Evolutionary conservation across 2,329 filamentous ascomycete genomes (phyloP).

Genomic region (Eutypella sp.): DNA sequence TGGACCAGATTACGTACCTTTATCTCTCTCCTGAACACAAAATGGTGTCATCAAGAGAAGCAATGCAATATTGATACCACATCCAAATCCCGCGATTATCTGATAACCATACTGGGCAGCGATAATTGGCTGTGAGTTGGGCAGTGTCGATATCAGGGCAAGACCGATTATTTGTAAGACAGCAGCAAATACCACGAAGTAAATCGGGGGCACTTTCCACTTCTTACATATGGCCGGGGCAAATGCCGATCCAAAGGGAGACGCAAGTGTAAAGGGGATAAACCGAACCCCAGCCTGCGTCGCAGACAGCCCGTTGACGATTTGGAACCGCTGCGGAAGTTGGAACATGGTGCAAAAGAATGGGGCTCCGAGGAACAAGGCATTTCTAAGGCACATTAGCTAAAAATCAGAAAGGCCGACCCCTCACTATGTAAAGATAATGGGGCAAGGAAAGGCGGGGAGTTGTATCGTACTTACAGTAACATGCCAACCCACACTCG

Average conservation of each 20-base stretch:
- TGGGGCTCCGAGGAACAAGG: neutral
- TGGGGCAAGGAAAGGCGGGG: neutral
- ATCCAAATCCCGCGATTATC: constrained; percentile 1
- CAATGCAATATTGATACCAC: constrained; percentile 1
- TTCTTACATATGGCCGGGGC: neutral
- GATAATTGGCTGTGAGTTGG: neutral
- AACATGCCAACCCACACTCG: constrained; percentile 1
- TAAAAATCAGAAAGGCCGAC: no score
- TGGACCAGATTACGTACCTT: constrained; percentile 1
- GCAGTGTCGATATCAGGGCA: neutral
- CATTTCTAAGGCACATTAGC: no score
- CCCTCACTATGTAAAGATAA: neutral
- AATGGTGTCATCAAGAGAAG: neutral
- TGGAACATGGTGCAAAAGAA: constrained; percentile 1
- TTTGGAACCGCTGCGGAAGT: neutral
- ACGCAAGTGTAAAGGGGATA: neutral
- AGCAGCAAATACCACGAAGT: neutral
- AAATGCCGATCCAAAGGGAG: neutral
- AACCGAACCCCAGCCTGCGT: neutral
- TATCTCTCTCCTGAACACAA: constrained; percentile 2
- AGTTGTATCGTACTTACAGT: neutral
- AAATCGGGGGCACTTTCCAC: neutral
- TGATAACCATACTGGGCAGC: constrained; percentile 3
- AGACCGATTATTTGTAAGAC: neutral
- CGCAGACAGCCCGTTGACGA: neutral